Conservation (phyloP, 2,329 filamentous ascomycete genomes). For the Fusarium sp. region DNA sequence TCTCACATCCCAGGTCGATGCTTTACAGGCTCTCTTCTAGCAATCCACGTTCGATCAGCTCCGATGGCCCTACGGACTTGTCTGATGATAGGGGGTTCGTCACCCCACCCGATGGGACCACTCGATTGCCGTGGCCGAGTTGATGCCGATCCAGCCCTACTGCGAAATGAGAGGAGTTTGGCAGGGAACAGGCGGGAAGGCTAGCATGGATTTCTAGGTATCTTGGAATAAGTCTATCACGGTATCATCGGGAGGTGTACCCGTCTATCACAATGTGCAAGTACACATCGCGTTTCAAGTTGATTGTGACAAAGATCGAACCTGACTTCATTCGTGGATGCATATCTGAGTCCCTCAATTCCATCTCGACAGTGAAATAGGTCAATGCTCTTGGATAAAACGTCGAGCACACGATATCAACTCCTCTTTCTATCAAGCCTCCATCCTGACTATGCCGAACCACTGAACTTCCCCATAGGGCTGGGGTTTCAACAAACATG, state of each 20-base stretch:
- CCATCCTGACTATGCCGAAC: background rate
- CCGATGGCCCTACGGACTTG: background rate
- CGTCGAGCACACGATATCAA: background rate
- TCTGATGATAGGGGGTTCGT: background rate
- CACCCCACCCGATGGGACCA: background rate
- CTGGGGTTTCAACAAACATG: background rate
- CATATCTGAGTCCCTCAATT: background rate
- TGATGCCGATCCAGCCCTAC: background rate
- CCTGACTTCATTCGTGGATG: fast-evolving
- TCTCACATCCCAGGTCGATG: too few species aligned
- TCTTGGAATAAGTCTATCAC: background rate
- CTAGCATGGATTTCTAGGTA: background rate
- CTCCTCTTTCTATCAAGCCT: background rate
- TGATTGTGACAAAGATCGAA: background rate
- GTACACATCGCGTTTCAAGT: background rate
- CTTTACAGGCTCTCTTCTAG: too few species aligned
- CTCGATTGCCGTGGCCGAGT: background rate
- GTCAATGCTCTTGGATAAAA: background rate
- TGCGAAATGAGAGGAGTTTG: background rate
- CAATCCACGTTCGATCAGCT: background rate
- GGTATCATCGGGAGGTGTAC: background rate
- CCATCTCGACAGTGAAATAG: background rate
- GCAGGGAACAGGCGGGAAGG: background rate
- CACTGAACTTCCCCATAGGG: background rate
- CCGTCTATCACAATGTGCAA: background rate